These are phyloP conservation scores for Epithemia pelagica DNA, from an alignment of 108 stramenopile genomes.

Conservation along the genomic window DNA sequence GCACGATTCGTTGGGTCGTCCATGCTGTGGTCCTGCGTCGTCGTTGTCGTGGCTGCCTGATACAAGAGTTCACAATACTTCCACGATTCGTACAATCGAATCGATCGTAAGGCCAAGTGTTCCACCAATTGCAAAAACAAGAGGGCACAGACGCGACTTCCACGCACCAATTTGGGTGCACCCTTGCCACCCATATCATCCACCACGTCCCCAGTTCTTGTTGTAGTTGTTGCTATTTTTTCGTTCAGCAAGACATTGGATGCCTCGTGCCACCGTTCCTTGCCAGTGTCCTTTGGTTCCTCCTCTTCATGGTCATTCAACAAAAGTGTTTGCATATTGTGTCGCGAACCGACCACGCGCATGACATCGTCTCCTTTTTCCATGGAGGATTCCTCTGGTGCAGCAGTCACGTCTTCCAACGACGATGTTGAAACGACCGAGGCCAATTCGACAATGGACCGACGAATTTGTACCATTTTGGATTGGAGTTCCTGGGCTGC, in stretches of 20 bases:
- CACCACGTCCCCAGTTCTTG: neutral
- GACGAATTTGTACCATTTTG: conserved; percentile 14
- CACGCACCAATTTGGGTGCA: conserved; percentile 9
- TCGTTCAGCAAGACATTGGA: too few relatives aligned
- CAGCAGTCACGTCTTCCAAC: neutral
- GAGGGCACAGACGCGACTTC: conserved; percentile 13
- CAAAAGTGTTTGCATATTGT: neutral
- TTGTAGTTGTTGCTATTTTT: too few relatives aligned
- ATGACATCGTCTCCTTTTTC: neutral
- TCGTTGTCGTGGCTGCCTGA: too few relatives aligned
- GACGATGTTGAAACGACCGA: conserved; percentile 6
- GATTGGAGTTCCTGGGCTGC: conserved; percentile 12
- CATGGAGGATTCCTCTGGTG: neutral
- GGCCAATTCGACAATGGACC: conserved; percentile 11
- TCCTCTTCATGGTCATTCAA: neutral
- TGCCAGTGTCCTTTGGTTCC: neutral
- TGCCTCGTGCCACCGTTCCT: neutral
- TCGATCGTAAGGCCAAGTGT: conserved; percentile 21
- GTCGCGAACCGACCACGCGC: neutral
- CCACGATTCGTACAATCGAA: conserved; percentile 25
- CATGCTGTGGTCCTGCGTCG: too few relatives aligned
- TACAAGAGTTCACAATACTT: conserved; percentile 9
- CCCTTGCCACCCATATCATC: conserved; percentile 15
- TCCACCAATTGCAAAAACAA: conserved; percentile 30
- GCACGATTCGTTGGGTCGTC: too few relatives aligned